Base-by-base conservation (phyloP, 2,329 filamentous ascomycete species). In the Fusarium sp. region DNA sequence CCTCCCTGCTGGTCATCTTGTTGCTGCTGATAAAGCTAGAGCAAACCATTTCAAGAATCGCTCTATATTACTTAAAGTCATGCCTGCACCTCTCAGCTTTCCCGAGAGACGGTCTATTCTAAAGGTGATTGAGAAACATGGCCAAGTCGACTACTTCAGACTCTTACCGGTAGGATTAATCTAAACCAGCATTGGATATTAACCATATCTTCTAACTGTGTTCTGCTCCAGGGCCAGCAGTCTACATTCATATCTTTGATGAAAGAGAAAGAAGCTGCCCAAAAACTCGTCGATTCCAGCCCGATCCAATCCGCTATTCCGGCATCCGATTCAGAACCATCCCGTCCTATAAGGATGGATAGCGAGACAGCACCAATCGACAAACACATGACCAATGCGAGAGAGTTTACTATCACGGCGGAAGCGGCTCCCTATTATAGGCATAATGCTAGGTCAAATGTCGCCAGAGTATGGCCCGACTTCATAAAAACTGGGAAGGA, bases 21-120 rank as follows among this genome's bases (percentile, higher is more conserved):
- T 50, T 11, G 28, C 13, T 31, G 28, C 59, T 28, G 36, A 31
- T n/a, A 62, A 36, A 28, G 26, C 36, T 24, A 57, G 26, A 5
- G 57, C 46, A 26, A 24, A 22, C 34, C 50, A 63, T 21, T 54
- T 63, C 10, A 38, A 54, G 22, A 36, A 28, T 17, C 67, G 67
- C 9, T 51, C 57, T 26, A 80, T 89, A 33, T 84, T 84, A 61
- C 71, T 89, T 65, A 81, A 80, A 38, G 86, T 88, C 21, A 75
- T 77, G n/a, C 87, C 87, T 15, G 72, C 82, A 14, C 87, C 87
- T 13, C 71, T 78, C n/a, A 84, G 67, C 46, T 84, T 89, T 67
- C 80, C 82, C 31, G 86, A 89, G 76, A 84, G 87, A 8, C 84
- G 86, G 24, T 85, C 86, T 9, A 80, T 89, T 21, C 77, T 89